These are phyloP conservation scores for Talaromyces islandicus DNA, from an alignment of 2,329 filamentous ascomycete species.

Conservation along the genomic window DNA sequence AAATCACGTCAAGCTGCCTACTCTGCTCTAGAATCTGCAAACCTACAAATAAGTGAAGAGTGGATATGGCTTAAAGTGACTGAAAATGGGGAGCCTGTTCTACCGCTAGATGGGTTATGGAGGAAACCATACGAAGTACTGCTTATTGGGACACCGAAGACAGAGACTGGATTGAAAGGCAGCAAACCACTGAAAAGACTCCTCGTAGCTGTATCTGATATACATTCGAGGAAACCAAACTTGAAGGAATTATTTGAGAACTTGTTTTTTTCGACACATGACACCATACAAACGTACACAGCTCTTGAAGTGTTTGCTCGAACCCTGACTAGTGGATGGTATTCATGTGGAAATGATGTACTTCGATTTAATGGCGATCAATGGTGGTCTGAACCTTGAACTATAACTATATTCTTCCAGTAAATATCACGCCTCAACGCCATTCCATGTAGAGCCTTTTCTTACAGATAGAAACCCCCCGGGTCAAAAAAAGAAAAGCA, in stretches of 20 bases:
- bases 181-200: constrained; percentile 37
- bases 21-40: constrained; percentile 38
- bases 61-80: constrained; percentile 62
- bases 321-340: constrained; percentile 56
- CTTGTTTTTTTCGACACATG: constrained; percentile 13
- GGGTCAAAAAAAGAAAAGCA: background rate
- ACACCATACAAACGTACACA: constrained; percentile 28
- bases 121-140: constrained; percentile 59
- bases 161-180: constrained; percentile 8
- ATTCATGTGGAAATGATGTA: constrained; percentile 57
- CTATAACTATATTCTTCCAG: constrained; percentile 19
- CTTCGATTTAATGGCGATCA: constrained; percentile 53
- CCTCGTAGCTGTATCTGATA: constrained; percentile 54
- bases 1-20: constrained; percentile 44
- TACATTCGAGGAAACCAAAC: constrained; percentile 61
- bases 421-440: constrained; percentile 1
- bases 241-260: constrained; percentile 50
- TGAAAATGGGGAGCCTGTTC: constrained; percentile 46
- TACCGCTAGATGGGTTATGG: constrained; percentile 47
- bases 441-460: background rate
- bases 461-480: background rate
- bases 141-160: constrained; percentile 35
- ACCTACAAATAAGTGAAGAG: constrained; percentile 50
- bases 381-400: constrained; percentile 39
- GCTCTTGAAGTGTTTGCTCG: constrained; percentile 58